Base-by-base conservation (phyloP, 2,329 filamentous ascomycete genomes). In the Madurella fahalii region DNA sequence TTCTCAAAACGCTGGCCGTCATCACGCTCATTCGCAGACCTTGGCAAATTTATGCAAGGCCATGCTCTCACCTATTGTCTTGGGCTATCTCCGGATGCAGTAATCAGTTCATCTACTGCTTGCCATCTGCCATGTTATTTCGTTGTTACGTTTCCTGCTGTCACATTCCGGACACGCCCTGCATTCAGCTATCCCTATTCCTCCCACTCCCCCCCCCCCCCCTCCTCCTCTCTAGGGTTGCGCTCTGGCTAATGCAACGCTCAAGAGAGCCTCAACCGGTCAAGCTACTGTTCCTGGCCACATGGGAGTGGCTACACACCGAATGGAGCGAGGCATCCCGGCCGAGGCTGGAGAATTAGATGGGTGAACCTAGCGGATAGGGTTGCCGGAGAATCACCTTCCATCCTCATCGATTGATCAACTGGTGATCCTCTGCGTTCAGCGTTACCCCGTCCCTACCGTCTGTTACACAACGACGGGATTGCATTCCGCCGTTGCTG, bases 251-350 rank as follows among this genome's bases (percentile, higher is more conserved):
- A 18, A 50, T 59, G 45, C 48, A 50, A 57, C 54, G 25, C 47
- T 37, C 7, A 49, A 34, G 42, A 57, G 57, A 59, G 57, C 57
- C 57, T 57, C 57, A 57, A 30, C 39, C 40, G 15, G 39, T 44
- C 47, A 51, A 51, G 25, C n/a, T 47, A 31, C 43, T 13, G 42
- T 41, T 34, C 50, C 46, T 34, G 48, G 57, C 57, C 52, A 54
- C 54, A 57, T 54, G 57, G 39, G 20, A n/a, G 17, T 18, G 34
- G 46, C n/a, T 3, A 44, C 31, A 30, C 44, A 39, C 53, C 54
- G 34, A 50, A 59, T 55, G 49, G 52, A 55, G 56, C 42, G 45
- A 50, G 16, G 53, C 39, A 47, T 45, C 57, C 57, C 54, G 57
- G 20, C 45, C 39, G 43, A 47, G 34, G 50, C 34, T 16, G 54